Percentiles rank a stretch among this genome's conserved stretches.
Evolutionary conservation across 2,329 filamentous ascomycete genomes (phyloP).

Genomic region (Alternaria solani): DNA sequence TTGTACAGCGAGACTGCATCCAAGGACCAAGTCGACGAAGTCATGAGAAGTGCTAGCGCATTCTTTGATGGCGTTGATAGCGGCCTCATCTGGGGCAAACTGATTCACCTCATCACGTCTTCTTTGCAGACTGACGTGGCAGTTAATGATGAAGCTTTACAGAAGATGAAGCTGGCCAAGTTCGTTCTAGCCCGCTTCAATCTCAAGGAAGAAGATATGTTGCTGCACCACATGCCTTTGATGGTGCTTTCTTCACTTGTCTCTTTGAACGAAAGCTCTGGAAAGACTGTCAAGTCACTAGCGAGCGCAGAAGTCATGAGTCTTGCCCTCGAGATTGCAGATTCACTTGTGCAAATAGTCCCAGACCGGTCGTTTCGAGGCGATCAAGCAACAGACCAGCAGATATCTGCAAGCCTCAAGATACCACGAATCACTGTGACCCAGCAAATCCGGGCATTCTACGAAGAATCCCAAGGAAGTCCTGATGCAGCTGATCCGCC

Average conservation of each 20-base stretch:
- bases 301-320: slow-evolving; percentile 30
- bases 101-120: slow-evolving; percentile 70
- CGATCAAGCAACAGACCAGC: slow-evolving; percentile 15
- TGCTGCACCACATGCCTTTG: slow-evolving; percentile 82
- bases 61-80: slow-evolving; percentile 99
- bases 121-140: slow-evolving; percentile 60
- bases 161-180: slow-evolving; percentile 74
- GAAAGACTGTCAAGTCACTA: slow-evolving; percentile 4
- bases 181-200: slow-evolving; percentile 93
- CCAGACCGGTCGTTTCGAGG: slow-evolving; percentile 45
- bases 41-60: slow-evolving; percentile 88
- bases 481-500: slow-evolving; percentile 43
- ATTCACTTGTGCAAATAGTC: slow-evolving; percentile 48
- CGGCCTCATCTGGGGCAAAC: slow-evolving; percentile 86
- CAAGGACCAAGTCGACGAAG: slow-evolving; percentile 81
- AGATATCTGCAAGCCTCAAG: slow-evolving; percentile 11
- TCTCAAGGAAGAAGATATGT: slow-evolving; percentile 94
- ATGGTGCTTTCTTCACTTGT: slow-evolving; percentile 70
- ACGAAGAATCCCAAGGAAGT: slow-evolving; percentile 48
- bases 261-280: slow-evolving; percentile 52
- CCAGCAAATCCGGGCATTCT: slow-evolving; percentile 42
- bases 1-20: slow-evolving; percentile 72
- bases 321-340: slow-evolving; percentile 47
- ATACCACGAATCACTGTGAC: slow-evolving; percentile 19
- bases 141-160: slow-evolving; percentile 57